Base-by-base conservation (phyloP, 805 yeast genomes). In the Candida nonsorbophila region DNA sequence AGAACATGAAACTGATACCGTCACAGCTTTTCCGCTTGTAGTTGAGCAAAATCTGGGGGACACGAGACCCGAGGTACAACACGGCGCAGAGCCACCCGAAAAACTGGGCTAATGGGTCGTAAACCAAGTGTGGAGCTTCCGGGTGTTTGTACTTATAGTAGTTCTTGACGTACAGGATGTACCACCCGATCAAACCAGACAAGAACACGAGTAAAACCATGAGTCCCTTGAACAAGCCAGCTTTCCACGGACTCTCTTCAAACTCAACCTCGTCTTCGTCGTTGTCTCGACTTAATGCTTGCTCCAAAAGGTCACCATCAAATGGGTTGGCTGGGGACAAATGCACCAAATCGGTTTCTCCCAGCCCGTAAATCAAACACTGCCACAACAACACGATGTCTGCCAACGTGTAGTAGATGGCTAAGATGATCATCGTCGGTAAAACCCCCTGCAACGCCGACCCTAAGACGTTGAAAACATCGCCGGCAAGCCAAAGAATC, bases 341-440 rank as follows among this genome's bases (percentile, higher is more conserved):
- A 54, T 85, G 95, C 24, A 80, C 78, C 21, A 79, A 78, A 45
- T 82, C 94, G 4, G 50, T 31, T 3, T 81, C 75, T 6, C 80
- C 77, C 33, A 73, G 68, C 6, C 90, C 86, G 53, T 92, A 92
- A 34, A 74, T 72, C 27, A 85, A 62, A 43, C 95, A 87, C 54
- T 92, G 98, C 55, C 79, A 67, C 17, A 90, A 68, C 32, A 92
- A 66, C 3, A 88, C 82, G 3, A 88, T 55, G 57, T 92, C 98
- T 0, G 97, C 97, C 14, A 82, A 53, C 0, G 97, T 88, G 54
- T 92, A 92, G 58, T 92, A 92, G 0, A 90, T 72, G 1, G 97
- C 97, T 33, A 92, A 69, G 4, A 88, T 74, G 36, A 83, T 79
- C 97, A 92, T 92, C 0, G 98, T 92, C 14, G 96, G 95, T 39